phyloP scores from a whole-genome alignment of 1,284 basidiomycete genomes.

The Moesziomyces aphidis region DNA sequence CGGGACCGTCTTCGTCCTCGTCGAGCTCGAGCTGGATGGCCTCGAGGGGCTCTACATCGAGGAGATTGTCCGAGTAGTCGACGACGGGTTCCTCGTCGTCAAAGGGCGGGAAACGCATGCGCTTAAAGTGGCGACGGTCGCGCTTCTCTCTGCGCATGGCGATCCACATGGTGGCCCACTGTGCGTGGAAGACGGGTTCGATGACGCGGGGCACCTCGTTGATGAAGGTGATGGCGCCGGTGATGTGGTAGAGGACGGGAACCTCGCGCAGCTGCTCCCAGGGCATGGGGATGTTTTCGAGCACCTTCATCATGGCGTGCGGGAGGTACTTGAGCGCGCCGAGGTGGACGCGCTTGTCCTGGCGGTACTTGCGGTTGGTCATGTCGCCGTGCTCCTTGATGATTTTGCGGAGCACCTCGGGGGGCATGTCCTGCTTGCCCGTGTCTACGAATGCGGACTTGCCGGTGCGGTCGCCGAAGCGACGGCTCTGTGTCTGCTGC shows the following conservation, averaged over 20 bases:
- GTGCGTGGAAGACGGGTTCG: slow-evolving; percentile 97
- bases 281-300: slow-evolving; percentile 98
- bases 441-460: slow-evolving; percentile 90
- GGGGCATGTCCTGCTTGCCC: slow-evolving; percentile 79
- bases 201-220: slow-evolving; percentile 97
- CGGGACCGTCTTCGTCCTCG: slow-evolving; percentile 90
- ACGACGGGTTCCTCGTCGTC: slow-evolving; percentile 90
- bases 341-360: slow-evolving; percentile 98
- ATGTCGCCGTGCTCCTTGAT: slow-evolving; percentile 69
- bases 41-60: slow-evolving; percentile 97
- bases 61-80: slow-evolving; percentile 82
- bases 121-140: slow-evolving; percentile 98
- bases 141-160: slow-evolving; percentile 99
- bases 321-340: slow-evolving; percentile 99
- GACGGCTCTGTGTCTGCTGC: slow-evolving; percentile 89
- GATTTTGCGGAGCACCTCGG: slow-evolving; percentile 77
- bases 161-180: slow-evolving; percentile 99
- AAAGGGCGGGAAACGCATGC: slow-evolving; percentile 99
- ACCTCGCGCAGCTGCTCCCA: slow-evolving; percentile 78
- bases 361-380: slow-evolving; percentile 78
- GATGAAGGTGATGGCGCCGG: slow-evolving; percentile 99
- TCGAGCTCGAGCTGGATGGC: slow-evolving; percentile 98
- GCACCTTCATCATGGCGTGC: slow-evolving; percentile 97
- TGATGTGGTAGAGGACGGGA: slow-evolving; percentile 76
- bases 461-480: slow-evolving; percentile 84